Evolutionary conservation across 441 rosid species (phyloP).

Genomic region (Codiaeum variegatum): DNA sequence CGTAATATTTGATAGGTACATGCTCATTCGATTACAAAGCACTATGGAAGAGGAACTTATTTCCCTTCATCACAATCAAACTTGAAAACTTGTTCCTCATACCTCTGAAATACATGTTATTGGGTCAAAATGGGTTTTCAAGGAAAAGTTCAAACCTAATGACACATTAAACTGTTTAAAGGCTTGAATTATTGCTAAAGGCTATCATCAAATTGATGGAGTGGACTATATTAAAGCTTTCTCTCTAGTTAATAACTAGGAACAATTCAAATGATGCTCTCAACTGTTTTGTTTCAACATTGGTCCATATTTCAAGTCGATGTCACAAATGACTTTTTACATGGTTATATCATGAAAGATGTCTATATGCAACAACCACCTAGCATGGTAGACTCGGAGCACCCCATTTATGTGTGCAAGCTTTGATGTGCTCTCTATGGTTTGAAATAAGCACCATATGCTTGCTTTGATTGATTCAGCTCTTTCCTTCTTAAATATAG

Average conservation of each 20-base stretch:
- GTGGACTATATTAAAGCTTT: too few relatives aligned
- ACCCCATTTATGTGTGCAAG: neutral
- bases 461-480: constrained; percentile 5
- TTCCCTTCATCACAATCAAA: neutral
- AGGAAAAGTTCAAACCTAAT: neutral
- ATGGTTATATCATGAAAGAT: neutral
- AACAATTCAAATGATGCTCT: neutral
- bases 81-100: neutral
- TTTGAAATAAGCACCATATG: neutral
- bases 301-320: neutral
- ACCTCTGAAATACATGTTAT: neutral
- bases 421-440: neutral
- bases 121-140: constrained; percentile 8
- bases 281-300: neutral
- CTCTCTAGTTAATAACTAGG: too few relatives aligned
- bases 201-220: too few relatives aligned
- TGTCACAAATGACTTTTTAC: too few relatives aligned
- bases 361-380: neutral
- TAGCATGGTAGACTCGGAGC: neutral
- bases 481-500: constrained; percentile 5
- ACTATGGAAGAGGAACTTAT: neutral
- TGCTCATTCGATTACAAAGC: neutral
- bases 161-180: neutral
- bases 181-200: neutral
- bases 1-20: neutral